Base-by-base conservation (phyloP, 768 basidiomycete species). In the Lactarius deliciosus region DNA sequence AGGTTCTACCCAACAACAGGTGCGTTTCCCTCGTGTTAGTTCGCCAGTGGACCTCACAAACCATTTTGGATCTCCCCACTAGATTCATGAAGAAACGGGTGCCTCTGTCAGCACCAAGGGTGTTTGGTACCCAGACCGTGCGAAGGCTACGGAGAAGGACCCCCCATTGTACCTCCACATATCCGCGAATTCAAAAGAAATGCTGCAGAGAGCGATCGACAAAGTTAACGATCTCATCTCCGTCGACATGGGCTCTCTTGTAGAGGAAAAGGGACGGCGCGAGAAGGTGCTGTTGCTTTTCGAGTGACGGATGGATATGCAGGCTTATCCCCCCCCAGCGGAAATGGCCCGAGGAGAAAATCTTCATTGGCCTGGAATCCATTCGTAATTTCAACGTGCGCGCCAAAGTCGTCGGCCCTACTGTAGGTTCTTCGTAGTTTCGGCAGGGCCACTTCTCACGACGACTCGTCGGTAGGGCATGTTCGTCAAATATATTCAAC, bases 331-430 rank as follows among this genome's bases (percentile, higher is more conserved):
- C 50, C 20, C 22, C 54, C 11, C 72, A 94, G 91, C 83, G 93
- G 63, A 97, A 96, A 86, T 98, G 96, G 96, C 95, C 96, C 1
- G 96, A 98, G 76, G 95, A 96, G 77, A 98, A 97, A 77, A 78
- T 98, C 10, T 88, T 88, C 0, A 92, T 99, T 47, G 89, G 88
- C 4, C 75, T 99, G 61, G 96, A 98, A 18, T 89, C 88, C 61
- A 86, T 98, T 72, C 84, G 96, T 60, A 98, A 98, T 77, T 99
- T 99, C 79, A 98, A 99, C 76, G 89, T 99, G 59, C 83, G 96
- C 64, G 96, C 96, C 28, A 99, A 99, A 77, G 94, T 98, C 22
- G 96, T 98, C 34, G 96, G 96, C 16, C 96, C 96, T 15, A 87
- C 86, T 69, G 94, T 95, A 76, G 65, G 86, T 81, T 1, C 34